phyloP scores from a whole-genome alignment of 805 yeast species.

The Wickerhamomyces bovis region DNA sequence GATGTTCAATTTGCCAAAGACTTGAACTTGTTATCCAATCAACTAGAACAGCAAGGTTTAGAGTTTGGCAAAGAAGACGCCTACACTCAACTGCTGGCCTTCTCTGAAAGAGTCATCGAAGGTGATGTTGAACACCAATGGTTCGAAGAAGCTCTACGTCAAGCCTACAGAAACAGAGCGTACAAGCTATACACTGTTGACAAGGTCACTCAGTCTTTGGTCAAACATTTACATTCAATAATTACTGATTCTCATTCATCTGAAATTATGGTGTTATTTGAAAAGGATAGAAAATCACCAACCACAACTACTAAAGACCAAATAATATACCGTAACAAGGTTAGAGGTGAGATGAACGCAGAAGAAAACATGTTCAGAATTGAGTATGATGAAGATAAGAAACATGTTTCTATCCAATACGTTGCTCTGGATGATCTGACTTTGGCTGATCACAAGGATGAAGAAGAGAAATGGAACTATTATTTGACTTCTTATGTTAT shows the following conservation, averaged over 20 bases:
- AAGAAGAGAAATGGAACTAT: constrained; percentile 86
- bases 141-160: constrained; percentile 94
- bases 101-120: constrained; percentile 74
- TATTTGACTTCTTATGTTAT: constrained; percentile 88
- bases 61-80: constrained; percentile 63
- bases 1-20: constrained; percentile 80
- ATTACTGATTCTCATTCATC: constrained; percentile 75
- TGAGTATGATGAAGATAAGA: constrained; percentile 50
- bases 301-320: constrained; percentile 78
- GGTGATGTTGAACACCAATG: constrained; percentile 90
- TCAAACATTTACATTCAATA: constrained; percentile 82
- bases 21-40: constrained; percentile 72
- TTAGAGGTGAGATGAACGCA: constrained; percentile 69
- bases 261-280: constrained; percentile 76
- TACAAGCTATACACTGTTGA: constrained; percentile 90
- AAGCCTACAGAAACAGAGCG: constrained; percentile 90
- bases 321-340: constrained; percentile 84
- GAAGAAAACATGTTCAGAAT: constrained; percentile 94
- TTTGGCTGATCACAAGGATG: constrained; percentile 58
- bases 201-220: constrained; percentile 77
- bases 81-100: constrained; percentile 69
- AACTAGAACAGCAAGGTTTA: constrained; percentile 75
- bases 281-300: constrained; percentile 61
- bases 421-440: constrained; percentile 87
- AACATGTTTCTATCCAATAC: constrained; percentile 65